Percentiles rank a stretch among this genome's conserved stretches.
phyloP scores from a whole-genome alignment of 2,329 filamentous ascomycete species.

The Cladosporium sphaerospermum region DNA sequence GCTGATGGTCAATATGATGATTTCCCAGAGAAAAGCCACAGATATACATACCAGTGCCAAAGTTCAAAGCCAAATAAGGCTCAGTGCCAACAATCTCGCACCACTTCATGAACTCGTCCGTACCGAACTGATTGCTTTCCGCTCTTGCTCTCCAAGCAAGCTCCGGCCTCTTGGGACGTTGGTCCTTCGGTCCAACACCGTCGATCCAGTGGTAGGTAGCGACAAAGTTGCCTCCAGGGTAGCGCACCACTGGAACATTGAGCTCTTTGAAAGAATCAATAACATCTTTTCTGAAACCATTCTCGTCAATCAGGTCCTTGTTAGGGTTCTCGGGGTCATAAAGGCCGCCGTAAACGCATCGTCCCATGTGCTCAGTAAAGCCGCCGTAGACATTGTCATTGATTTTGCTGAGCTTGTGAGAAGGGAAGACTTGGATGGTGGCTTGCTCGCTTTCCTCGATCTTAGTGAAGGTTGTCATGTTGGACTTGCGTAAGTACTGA shows the following conservation, averaged over 20 bases:
- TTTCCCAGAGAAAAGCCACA: neutral
- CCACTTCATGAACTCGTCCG: constrained; percentile 82
- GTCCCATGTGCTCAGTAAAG: constrained; percentile 87
- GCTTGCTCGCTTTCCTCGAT: constrained; percentile 56
- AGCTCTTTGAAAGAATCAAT: constrained; percentile 67
- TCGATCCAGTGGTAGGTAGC: constrained; percentile 84
- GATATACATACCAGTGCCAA: constrained; percentile 58
- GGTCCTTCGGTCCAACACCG: constrained; percentile 66
- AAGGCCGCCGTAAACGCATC: constrained; percentile 81
- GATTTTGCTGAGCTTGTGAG: constrained; percentile 63
- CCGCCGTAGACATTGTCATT: constrained; percentile 77
- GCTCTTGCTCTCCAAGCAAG: constrained; percentile 67
- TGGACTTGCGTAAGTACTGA: neutral
- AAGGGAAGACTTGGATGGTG: constrained; percentile 59
- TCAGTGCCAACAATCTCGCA: constrained; percentile 66
- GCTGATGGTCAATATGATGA: constrained; percentile 11
- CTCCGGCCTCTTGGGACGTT: constrained; percentile 61
- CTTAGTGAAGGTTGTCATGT: constrained; percentile 68
- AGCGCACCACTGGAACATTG: constrained; percentile 68
- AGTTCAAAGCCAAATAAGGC: constrained; percentile 74
- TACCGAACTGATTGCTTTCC: constrained; percentile 75
- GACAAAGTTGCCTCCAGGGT: constrained; percentile 78
- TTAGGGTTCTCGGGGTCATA: constrained; percentile 66
- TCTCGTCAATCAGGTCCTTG: constrained; percentile 58
- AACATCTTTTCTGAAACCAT: constrained; percentile 75